These are phyloP conservation scores for Margaritispora aquatica DNA, from an alignment of 495 filamentous ascomycete species.

Conservation along the genomic window DNA sequence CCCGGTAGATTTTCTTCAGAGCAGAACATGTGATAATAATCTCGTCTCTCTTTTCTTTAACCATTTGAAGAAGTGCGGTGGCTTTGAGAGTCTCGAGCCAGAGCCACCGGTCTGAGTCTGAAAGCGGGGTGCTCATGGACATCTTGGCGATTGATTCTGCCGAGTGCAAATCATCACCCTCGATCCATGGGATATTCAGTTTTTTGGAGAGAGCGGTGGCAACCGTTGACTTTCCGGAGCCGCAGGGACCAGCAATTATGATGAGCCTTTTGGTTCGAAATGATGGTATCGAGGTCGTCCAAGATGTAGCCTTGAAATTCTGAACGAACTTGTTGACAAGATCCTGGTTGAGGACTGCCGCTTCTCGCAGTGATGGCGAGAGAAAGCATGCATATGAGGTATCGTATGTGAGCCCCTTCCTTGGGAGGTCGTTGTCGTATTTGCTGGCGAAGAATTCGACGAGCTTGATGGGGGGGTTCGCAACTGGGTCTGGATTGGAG, in stretches of 20 bases:
- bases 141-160: constrained; percentile 84
- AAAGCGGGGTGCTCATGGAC: constrained; percentile 73
- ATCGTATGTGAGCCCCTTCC: constrained; percentile 22
- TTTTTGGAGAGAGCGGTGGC: constrained; percentile 64
- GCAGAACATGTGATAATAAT: constrained; percentile 91
- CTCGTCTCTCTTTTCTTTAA: constrained; percentile 26
- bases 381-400: constrained; percentile 7
- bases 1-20: no score
- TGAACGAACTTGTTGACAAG: constrained; percentile 4
- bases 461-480: constrained; percentile 56
- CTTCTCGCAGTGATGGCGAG: constrained; percentile 4
- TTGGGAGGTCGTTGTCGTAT: constrained; percentile 32
- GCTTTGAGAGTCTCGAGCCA: constrained; percentile 84
- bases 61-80: constrained; percentile 59
- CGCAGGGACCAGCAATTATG: constrained; percentile 87
- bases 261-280: background rate
- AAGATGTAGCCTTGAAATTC: constrained; percentile 1
- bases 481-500: constrained; percentile 44
- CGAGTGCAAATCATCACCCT: constrained; percentile 91
- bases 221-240: constrained; percentile 90
- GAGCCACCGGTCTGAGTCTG: constrained; percentile 91
- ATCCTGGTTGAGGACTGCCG: background rate
- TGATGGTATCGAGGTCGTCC: background rate
- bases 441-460: constrained; percentile 45
- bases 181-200: constrained; percentile 72